Evolutionary conservation across 2,329 filamentous ascomycete species (phyloP).

Genomic region (Claviceps lovelessii): DNA sequence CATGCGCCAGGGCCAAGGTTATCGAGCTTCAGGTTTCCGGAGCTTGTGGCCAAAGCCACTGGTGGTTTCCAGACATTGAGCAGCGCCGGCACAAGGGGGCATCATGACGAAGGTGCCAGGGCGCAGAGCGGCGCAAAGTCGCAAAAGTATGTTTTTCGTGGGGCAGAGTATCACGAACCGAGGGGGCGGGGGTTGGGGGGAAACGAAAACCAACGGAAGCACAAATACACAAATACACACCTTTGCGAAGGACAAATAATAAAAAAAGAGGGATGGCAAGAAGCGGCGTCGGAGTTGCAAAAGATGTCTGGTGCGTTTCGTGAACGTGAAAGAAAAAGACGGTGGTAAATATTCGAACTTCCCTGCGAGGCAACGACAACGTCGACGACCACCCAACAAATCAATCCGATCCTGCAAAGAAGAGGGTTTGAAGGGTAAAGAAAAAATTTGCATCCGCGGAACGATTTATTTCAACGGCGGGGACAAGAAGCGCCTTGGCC

Average conservation of each 20-base stretch:
- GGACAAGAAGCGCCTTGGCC: background rate
- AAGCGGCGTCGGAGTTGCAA: background rate
- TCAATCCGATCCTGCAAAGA: conserved; percentile 4
- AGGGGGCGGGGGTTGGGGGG: background rate
- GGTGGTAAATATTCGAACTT: background rate
- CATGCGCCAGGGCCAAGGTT: background rate
- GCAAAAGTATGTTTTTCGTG: conserved; percentile 2
- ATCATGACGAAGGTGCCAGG: background rate
- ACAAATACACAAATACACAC: conserved; percentile 1
- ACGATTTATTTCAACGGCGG: conserved; percentile 4
- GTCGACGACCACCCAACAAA: conserved; percentile 6
- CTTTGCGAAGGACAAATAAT: conserved; percentile 2
- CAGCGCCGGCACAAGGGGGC: background rate
- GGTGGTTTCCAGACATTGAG: background rate
- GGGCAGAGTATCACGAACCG: background rate
- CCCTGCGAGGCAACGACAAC: conserved; percentile 5
- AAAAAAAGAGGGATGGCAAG: background rate
- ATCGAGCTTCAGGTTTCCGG: background rate
- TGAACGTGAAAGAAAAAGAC: background rate
- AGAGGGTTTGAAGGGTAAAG: conserved; percentile 1
- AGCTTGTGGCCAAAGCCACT: background rate
- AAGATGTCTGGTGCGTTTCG: background rate
- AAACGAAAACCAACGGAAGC: background rate
- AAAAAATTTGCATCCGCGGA: conserved; percentile 3
- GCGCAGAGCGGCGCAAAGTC: conserved; percentile 1